These are phyloP conservation scores for Zygosaccharomyces gambellarensis DNA, from an alignment of 805 yeast species.

Conservation along the genomic window DNA sequence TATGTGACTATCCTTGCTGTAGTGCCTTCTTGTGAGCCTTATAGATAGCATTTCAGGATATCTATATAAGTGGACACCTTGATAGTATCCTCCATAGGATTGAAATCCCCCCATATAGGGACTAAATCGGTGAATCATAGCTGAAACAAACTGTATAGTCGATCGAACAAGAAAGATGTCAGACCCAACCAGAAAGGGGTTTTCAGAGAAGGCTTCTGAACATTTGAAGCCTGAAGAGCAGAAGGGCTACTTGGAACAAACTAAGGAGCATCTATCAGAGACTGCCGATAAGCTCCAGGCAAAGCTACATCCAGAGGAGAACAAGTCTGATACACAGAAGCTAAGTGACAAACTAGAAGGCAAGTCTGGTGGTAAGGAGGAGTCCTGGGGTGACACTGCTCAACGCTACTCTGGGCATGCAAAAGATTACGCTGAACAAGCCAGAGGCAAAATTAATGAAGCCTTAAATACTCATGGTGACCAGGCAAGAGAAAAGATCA, in stretches of 20 bases:
- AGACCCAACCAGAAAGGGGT: constrained; percentile 67
- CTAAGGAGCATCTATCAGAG: constrained; percentile 66
- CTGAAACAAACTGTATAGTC: neutral
- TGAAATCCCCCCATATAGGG: no score
- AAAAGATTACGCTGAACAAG: constrained; percentile 34
- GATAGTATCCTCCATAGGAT: no score
- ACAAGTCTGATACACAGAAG: constrained; percentile 68
- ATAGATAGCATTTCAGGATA: no score
- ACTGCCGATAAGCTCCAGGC: constrained; percentile 61
- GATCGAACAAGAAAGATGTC: constrained; percentile 30
- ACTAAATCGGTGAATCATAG: no score
- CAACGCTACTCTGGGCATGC: constrained; percentile 55
- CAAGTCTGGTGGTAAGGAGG: constrained; percentile 45
- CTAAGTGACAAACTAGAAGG: constrained; percentile 60
- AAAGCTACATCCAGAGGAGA: constrained; percentile 54
- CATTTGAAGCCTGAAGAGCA: constrained; percentile 63
- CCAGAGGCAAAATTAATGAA: constrained; percentile 4
- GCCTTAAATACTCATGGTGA: neutral
- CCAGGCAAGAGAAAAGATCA: constrained; percentile 3
- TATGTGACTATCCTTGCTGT: no score
- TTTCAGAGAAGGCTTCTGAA: constrained; percentile 65
- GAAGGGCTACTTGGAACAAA: constrained; percentile 59
- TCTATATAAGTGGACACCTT: no score
- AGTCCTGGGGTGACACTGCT: constrained; percentile 50
- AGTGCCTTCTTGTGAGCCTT: no score